These are phyloP conservation scores for Raphanus hybrid DNA, from an alignment of 441 rosid genomes.

Conservation along the genomic window DNA sequence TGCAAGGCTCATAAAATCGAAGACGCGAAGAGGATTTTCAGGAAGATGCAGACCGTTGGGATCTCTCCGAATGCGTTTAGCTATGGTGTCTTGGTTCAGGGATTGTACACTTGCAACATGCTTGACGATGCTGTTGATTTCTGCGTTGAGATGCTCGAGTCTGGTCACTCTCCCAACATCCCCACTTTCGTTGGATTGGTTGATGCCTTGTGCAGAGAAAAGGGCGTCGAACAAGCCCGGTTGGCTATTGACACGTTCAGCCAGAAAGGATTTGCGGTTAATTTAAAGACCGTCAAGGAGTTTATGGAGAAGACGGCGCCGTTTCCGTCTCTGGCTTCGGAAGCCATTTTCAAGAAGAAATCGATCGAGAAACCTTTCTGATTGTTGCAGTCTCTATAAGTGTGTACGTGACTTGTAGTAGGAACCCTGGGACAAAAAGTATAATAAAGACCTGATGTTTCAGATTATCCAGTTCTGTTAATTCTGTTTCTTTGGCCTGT, in stretches of 20 bases:
- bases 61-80: conserved; percentile 77
- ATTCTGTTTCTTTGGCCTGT: background rate
- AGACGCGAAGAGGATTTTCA: conserved; percentile 40
- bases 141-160: conserved; percentile 75
- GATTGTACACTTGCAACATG: conserved; percentile 57
- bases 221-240: conserved; percentile 51
- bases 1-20: conserved; percentile 80
- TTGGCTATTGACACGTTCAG: background rate
- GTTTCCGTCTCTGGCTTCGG: conserved; percentile 2
- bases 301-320: conserved; percentile 10
- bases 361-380: background rate
- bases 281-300: background rate
- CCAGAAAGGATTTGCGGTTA: background rate
- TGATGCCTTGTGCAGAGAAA: conserved; percentile 68
- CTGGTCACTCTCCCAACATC: conserved; percentile 50
- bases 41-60: conserved; percentile 83
- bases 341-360: background rate
- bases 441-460: background rate
- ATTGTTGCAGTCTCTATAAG: background rate
- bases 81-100: conserved; percentile 69
- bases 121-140: conserved; percentile 69
- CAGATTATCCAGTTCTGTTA: background rate
- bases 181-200: conserved; percentile 79
- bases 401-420: background rate
- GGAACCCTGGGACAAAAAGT: background rate